A percentile compares a stretch with the other conserved stretches of the same genome.
Conservation (phyloP, 116 monocot genomes). For the Cymodocea nodosa region DNA sequence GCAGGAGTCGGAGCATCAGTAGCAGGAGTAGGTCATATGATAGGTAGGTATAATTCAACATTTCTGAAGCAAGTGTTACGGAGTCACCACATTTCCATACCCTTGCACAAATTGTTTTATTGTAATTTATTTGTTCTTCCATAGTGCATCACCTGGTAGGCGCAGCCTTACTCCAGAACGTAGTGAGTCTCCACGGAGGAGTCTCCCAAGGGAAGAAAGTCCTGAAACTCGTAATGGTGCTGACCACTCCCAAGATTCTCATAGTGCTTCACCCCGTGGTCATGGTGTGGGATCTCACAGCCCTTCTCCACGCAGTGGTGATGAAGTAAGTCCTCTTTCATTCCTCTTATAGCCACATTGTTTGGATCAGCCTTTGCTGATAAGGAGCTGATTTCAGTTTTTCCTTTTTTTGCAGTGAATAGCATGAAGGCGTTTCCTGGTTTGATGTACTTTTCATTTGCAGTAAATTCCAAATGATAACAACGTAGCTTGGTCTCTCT, state of each 20-base stretch:
- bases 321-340: slow-evolving; percentile 18
- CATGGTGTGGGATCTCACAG: slow-evolving; percentile 26
- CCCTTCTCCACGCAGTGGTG: slow-evolving; percentile 26
- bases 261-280: slow-evolving; percentile 37
- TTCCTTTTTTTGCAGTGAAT: not conserved
- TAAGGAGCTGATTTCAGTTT: not conserved
- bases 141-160: slow-evolving; percentile 41
- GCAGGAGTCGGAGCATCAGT: slow-evolving; percentile 18
- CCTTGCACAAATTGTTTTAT: not conserved
- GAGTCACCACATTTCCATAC: not conserved
- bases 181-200: slow-evolving; percentile 29
- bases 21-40: not conserved
- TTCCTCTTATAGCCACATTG: not conserved
- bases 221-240: slow-evolving; percentile 21
- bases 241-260: slow-evolving; percentile 16
- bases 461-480: not conserved
- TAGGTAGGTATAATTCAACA: slow-evolving; percentile 1
- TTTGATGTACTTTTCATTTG: not conserved
- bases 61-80: too few species aligned
- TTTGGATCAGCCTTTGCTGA: not conserved
- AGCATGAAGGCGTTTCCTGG: not conserved
- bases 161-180: slow-evolving; percentile 38
- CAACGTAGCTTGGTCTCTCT: not conserved
- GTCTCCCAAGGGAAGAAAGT: slow-evolving; percentile 22
- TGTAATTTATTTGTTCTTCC: not conserved